Conservation (phyloP, 306 rosid species). For the Vigna angularis region DNA sequence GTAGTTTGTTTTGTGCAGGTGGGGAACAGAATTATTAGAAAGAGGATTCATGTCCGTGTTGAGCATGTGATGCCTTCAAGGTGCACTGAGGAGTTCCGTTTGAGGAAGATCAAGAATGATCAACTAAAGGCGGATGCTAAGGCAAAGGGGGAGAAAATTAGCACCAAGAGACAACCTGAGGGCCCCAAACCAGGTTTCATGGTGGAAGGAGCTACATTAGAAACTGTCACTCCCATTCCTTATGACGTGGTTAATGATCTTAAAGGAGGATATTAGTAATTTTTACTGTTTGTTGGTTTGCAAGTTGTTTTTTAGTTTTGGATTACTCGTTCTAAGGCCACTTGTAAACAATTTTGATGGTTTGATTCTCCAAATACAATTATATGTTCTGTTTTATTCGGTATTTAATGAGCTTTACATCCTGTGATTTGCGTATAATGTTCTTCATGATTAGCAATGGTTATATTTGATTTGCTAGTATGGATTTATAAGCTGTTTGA, state of each 20-base stretch:
- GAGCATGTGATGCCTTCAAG: slow-evolving; percentile 93
- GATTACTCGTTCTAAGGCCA: too few species aligned
- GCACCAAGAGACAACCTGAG: slow-evolving; percentile 88
- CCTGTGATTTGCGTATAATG: too few species aligned
- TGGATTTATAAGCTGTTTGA: too few species aligned
- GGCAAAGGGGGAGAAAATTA: slow-evolving; percentile 69
- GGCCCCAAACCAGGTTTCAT: slow-evolving; percentile 97
- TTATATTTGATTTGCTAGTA: too few species aligned
- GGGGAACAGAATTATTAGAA: slow-evolving; percentile 72
- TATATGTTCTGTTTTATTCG: too few species aligned
- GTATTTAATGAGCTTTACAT: too few species aligned
- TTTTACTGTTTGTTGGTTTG: neutral
- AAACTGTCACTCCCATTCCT: slow-evolving; percentile 95
- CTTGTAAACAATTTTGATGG: neutral
- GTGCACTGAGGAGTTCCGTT: slow-evolving; percentile 79
- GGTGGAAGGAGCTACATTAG: slow-evolving; percentile 89
- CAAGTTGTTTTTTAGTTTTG: slow-evolving; percentile 21
- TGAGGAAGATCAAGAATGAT: slow-evolving; percentile 78
- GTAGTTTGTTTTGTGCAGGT: slow-evolving; percentile 53
- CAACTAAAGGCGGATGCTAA: slow-evolving; percentile 84
- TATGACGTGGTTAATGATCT: slow-evolving; percentile 96
- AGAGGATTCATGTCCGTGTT: slow-evolving; percentile 91
- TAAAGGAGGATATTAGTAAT: slow-evolving; percentile 84
- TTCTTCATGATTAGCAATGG: too few species aligned
- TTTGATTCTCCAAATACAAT: too few species aligned